phyloP scores from a whole-genome alignment of 176 grass and related monocot genomes.

The Pontederia paniculata region DNA sequence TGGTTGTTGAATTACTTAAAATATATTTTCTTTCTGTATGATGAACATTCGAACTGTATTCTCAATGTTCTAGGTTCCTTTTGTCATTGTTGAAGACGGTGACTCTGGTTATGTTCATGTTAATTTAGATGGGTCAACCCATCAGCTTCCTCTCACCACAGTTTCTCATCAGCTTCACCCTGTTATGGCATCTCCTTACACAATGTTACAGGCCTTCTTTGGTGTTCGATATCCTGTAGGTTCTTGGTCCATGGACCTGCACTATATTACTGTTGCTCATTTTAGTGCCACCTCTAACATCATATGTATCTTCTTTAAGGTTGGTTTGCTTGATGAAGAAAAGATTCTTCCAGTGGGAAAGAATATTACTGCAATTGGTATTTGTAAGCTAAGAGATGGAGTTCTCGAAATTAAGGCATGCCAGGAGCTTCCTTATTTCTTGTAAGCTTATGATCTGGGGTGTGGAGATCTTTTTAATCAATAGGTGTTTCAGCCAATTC shows the following conservation, averaged over 20 bases:
- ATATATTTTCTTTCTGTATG: too few species aligned
- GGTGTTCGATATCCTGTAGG: conserved; percentile 80
- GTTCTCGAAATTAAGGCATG: conserved; percentile 52
- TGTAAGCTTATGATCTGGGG: conserved; percentile 50
- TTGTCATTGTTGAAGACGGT: conserved; percentile 51
- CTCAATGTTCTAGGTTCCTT: too few species aligned
- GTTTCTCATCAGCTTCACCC: conserved; percentile 78
- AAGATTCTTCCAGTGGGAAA: conserved; percentile 94
- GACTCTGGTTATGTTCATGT: conserved; percentile 37
- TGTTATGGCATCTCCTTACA: conserved; percentile 63
- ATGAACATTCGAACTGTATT: too few species aligned
- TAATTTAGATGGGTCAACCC: conserved; percentile 43
- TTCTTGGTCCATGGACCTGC: conserved; percentile 15
- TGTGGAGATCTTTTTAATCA: not conserved
- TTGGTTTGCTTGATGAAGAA: conserved; percentile 90
- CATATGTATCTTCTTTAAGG: conserved; percentile 26
- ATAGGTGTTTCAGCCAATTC: not conserved
- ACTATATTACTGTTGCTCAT: not conserved
- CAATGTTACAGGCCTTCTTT: conserved; percentile 72
- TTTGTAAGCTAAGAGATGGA: conserved; percentile 32
- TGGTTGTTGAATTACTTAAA: too few species aligned
- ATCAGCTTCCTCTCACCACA: conserved; percentile 75
- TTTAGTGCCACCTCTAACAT: conserved; percentile 6
- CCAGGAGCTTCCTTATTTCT: conserved; percentile 74
- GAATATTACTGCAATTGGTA: conserved; percentile 78